Evolutionary conservation across 2,329 filamentous ascomycete genomes (phyloP).

Genomic region (Fusarium begoniae): DNA sequence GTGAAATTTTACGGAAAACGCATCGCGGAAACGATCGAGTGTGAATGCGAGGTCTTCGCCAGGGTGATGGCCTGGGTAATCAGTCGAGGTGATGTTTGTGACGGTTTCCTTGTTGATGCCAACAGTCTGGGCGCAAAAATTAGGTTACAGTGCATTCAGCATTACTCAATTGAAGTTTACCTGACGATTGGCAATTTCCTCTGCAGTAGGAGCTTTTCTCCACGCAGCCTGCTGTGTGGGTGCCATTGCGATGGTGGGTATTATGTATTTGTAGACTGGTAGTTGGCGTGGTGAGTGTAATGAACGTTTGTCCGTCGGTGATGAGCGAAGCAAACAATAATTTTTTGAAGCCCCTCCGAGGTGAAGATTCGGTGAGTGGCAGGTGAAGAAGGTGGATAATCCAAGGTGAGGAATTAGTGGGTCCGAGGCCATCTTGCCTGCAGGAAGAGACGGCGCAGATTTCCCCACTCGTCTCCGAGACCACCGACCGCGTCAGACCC

Average conservation of each 20-base stretch:
- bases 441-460: slow-evolving; percentile 11
- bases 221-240: slow-evolving; percentile 47
- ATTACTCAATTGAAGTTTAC: slow-evolving; percentile 51
- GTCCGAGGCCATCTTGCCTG: neutral
- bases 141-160: slow-evolving; percentile 1
- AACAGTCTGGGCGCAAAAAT: slow-evolving; percentile 69
- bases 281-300: slow-evolving; percentile 11
- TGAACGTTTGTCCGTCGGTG: neutral
- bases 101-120: slow-evolving; percentile 91
- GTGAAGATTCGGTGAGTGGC: slow-evolving; percentile 25
- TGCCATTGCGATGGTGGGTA: slow-evolving; percentile 42
- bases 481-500: slow-evolving; percentile 20
- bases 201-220: slow-evolving; percentile 55
- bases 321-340: slow-evolving; percentile 31
- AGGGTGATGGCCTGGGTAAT: slow-evolving; percentile 91
- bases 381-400: slow-evolving; percentile 22
- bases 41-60: slow-evolving; percentile 88
- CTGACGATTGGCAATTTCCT: slow-evolving; percentile 70
- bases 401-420: neutral
- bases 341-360: slow-evolving; percentile 48
- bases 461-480: slow-evolving; percentile 29
- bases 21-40: slow-evolving; percentile 74
- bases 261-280: neutral
- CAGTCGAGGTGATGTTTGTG: slow-evolving; percentile 85
- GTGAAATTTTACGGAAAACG: slow-evolving; percentile 83